These are phyloP conservation scores for Stachybotrys chlorohalonatus DNA, from an alignment of 2,329 filamentous ascomycete genomes.

Conservation along the genomic window DNA sequence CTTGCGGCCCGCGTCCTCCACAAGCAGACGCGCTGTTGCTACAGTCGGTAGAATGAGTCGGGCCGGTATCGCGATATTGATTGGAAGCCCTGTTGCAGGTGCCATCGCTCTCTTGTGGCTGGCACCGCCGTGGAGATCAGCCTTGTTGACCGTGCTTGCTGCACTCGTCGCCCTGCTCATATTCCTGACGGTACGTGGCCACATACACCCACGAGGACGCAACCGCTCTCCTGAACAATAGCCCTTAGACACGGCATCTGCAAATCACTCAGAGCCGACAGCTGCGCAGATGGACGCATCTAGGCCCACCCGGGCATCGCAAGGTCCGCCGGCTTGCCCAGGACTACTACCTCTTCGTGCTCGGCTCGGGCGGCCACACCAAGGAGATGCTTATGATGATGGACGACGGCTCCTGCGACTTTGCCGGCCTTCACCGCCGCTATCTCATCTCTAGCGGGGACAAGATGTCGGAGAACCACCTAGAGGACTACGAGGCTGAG, in stretches of 20 bases:
- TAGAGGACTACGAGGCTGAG: constrained; percentile 44
- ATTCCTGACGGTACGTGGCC: constrained; percentile 17
- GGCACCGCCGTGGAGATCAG: constrained; percentile 1
- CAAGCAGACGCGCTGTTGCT: neutral
- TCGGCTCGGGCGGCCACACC: constrained; percentile 91
- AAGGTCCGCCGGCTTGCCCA: constrained; percentile 1
- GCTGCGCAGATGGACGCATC: constrained; percentile 6
- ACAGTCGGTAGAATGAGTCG: neutral
- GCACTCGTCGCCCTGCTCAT: constrained; percentile 12
- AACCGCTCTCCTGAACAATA: neutral
- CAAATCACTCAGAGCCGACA: constrained; percentile 15
- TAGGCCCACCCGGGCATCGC: constrained; percentile 6
- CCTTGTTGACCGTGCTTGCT: constrained; percentile 9
- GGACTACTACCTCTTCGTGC: constrained; percentile 64
- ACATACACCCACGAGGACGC: neutral
- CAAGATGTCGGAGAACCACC: constrained; percentile 52
- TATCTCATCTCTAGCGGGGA: constrained; percentile 79
- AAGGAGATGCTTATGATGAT: constrained; percentile 90
- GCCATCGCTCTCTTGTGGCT: neutral
- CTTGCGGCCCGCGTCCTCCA: neutral
- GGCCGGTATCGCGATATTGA: neutral
- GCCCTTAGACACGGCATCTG: constrained; percentile 18
- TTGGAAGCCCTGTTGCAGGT: neutral
- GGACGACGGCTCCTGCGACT: constrained; percentile 43
- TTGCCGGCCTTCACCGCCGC: constrained; percentile 55